A percentile compares a stretch with the other conserved stretches of the same genome.
Evolutionary conservation across 345 rosid genomes (phyloP).

Genomic region (Citrus maxima): DNA sequence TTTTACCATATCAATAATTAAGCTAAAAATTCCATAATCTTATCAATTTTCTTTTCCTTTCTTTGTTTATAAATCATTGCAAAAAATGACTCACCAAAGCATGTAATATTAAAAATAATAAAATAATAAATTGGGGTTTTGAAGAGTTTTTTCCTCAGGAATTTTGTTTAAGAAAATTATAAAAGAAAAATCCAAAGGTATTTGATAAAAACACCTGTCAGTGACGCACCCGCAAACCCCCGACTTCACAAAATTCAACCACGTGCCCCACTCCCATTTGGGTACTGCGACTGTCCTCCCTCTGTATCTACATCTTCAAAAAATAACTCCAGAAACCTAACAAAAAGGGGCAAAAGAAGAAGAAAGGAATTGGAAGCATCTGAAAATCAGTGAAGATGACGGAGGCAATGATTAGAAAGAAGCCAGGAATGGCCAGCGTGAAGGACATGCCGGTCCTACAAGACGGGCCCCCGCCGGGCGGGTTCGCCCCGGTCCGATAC

Average conservation of each 20-base stretch:
- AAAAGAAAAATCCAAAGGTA: neutral
- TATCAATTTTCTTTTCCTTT: too few species aligned
- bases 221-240: neutral
- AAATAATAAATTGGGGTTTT: too few species aligned
- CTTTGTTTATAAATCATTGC: too few species aligned
- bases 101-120: too few species aligned
- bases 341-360: neutral
- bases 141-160: neutral
- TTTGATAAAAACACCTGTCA: neutral
- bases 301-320: neutral
- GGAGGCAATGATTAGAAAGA: constrained; percentile 90
- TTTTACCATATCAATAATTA: too few species aligned
- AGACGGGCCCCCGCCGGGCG: constrained; percentile 99
- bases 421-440: constrained; percentile 99
- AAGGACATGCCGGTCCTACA: constrained; percentile 97
- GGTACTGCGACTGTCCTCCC: neutral
- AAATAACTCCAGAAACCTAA: neutral
- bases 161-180: neutral
- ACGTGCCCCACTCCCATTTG: neutral
- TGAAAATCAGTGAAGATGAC: constrained; percentile 51
- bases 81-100: too few species aligned
- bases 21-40: too few species aligned
- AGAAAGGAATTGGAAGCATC: neutral
- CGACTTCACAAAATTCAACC: neutral
- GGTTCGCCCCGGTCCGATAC: constrained; percentile 82